These are phyloP conservation scores for Colletotrichum tabaci DNA, from an alignment of 2,329 filamentous ascomycete species.

Conservation along the genomic window DNA sequence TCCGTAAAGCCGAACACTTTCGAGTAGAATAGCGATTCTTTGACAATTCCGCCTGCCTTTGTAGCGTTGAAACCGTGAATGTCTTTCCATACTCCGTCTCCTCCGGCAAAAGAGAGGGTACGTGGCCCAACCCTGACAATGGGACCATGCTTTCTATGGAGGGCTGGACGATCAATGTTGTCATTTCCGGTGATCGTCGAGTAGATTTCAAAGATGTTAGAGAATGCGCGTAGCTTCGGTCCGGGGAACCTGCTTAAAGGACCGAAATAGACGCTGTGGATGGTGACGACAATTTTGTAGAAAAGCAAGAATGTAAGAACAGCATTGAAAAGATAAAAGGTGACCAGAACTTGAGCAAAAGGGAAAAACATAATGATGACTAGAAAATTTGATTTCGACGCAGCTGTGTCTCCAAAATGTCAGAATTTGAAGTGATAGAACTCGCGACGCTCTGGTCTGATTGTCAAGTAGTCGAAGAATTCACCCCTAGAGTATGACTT, in stretches of 20 bases:
- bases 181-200: background rate
- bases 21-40: constrained; percentile 1
- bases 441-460: too few species aligned
- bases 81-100: constrained; percentile 16
- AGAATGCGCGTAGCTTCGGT: background rate
- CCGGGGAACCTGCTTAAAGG: background rate
- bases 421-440: background rate
- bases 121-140: background rate
- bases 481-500: too few species aligned
- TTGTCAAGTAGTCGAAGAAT: too few species aligned
- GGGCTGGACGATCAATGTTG: background rate
- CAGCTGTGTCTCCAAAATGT: background rate
- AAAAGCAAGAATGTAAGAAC: background rate
- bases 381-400: too few species aligned
- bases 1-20: background rate
- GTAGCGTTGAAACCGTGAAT: constrained; percentile 13
- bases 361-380: too few species aligned
- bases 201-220: background rate
- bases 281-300: background rate
- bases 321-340: background rate
- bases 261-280: background rate
- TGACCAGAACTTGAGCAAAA: too few species aligned
- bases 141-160: background rate
- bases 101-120: constrained; percentile 3
- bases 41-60: constrained; percentile 6